These are phyloP conservation scores for Hyaloscypha variabilis DNA, from an alignment of 495 filamentous ascomycete genomes.

Conservation along the genomic window DNA sequence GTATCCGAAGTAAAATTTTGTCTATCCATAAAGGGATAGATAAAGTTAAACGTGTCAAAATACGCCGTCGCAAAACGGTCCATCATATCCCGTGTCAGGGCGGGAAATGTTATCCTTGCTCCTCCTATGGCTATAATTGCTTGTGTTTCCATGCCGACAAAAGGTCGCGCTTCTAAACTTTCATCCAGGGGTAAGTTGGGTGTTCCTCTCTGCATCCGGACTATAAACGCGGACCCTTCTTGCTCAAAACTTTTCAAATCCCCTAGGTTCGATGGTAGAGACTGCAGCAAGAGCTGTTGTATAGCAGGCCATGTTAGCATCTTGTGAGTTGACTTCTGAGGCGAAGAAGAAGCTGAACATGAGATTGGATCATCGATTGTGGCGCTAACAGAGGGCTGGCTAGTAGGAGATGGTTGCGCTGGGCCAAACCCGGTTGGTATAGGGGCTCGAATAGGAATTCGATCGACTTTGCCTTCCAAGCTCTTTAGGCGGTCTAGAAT, in stretches of 20 bases:
- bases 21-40: constrained; percentile 58
- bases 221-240: constrained; percentile 50
- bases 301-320: constrained; percentile 60
- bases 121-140: constrained; percentile 27
- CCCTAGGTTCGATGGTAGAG: constrained; percentile 24
- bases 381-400: constrained; percentile 27
- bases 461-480: constrained; percentile 43
- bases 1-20: constrained; percentile 51
- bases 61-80: constrained; percentile 51
- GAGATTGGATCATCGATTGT: constrained; percentile 19
- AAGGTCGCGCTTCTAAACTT: constrained; percentile 24
- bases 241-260: constrained; percentile 38
- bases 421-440: constrained; percentile 20
- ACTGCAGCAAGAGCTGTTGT: constrained; percentile 44
- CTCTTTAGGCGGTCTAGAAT: constrained; percentile 57
- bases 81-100: constrained; percentile 51
- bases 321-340: constrained; percentile 58
- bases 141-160: constrained; percentile 33
- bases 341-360: constrained; percentile 40
- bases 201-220: constrained; percentile 40
- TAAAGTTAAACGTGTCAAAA: constrained; percentile 59
- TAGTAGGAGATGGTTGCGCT: constrained; percentile 29
- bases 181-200: constrained; percentile 38
- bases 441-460: constrained; percentile 23
- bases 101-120: constrained; percentile 29